phyloP scores from a whole-genome alignment of 2,329 filamentous ascomycete species.

The Diaporthe caulivora region DNA sequence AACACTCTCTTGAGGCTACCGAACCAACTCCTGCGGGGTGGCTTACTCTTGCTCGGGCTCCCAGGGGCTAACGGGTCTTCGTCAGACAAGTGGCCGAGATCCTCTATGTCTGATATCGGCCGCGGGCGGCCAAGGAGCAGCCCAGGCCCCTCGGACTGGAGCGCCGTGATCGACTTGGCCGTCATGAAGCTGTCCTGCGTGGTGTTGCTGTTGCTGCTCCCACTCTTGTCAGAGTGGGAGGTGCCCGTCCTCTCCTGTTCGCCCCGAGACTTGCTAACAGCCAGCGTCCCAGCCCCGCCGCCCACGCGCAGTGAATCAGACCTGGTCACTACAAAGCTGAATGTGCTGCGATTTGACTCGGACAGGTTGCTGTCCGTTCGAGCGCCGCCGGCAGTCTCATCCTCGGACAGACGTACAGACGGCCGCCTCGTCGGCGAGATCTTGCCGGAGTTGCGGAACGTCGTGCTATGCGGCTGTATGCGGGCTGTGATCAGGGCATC shows the following conservation, averaged over 20 bases:
- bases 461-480: slow-evolving; percentile 51
- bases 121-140: slow-evolving; percentile 54
- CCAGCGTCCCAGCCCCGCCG: slow-evolving; percentile 38
- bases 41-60: slow-evolving; percentile 69
- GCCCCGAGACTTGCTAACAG: slow-evolving; percentile 39
- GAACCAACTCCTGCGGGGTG: slow-evolving; percentile 71
- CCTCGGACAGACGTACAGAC: slow-evolving; percentile 46
- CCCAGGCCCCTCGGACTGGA: slow-evolving; percentile 66
- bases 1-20: slow-evolving; percentile 77
- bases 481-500: slow-evolving; percentile 63
- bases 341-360: slow-evolving; percentile 62
- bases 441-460: slow-evolving; percentile 47
- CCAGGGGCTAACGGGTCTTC: slow-evolving; percentile 54
- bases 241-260: slow-evolving; percentile 40
- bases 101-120: slow-evolving; percentile 32
- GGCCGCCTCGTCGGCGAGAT: slow-evolving; percentile 54
- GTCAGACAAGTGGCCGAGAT: slow-evolving; percentile 43
- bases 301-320: slow-evolving; percentile 52
- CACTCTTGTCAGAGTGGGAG: slow-evolving; percentile 50
- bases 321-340: slow-evolving; percentile 51
- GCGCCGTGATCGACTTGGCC: slow-evolving; percentile 62
- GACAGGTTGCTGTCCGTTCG: slow-evolving; percentile 70
- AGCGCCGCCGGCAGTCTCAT: slow-evolving; percentile 31
- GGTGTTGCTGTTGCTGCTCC: slow-evolving; percentile 52
- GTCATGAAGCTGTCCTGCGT: slow-evolving; percentile 59